These are phyloP conservation scores for Penicillium simplicissimum DNA, from an alignment of 495 filamentous ascomycete species.

Conservation along the genomic window DNA sequence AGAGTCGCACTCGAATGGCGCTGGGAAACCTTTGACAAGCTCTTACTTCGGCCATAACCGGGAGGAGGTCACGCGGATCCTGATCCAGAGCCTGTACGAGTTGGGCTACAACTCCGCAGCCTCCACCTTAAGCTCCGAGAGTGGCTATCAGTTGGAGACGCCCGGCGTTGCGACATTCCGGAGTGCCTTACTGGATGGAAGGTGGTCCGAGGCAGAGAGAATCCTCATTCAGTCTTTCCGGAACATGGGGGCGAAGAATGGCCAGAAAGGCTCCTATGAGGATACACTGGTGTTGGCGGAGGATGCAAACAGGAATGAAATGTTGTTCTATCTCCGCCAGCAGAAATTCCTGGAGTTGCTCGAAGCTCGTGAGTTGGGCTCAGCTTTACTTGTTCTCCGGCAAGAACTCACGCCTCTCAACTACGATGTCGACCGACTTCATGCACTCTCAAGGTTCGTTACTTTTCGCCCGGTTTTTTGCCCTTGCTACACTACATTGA, in stretches of 20 bases:
- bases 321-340: slow-evolving; percentile 80
- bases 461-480: background rate
- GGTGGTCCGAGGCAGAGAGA: slow-evolving; percentile 82
- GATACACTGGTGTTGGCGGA: slow-evolving; percentile 54
- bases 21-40: slow-evolving; percentile 36
- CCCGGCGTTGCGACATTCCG: slow-evolving; percentile 82
- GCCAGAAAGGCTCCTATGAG: slow-evolving; percentile 29
- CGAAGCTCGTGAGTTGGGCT: slow-evolving; percentile 68
- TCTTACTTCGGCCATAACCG: slow-evolving; percentile 80
- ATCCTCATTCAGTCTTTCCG: slow-evolving; percentile 64
- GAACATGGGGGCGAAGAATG: slow-evolving; percentile 12
- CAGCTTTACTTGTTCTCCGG: slow-evolving; percentile 78
- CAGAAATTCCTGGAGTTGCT: slow-evolving; percentile 96
- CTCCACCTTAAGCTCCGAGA: slow-evolving; percentile 70
- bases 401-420: slow-evolving; percentile 87
- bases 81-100: slow-evolving; percentile 88
- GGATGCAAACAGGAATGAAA: slow-evolving; percentile 57
- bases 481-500: background rate
- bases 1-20: slow-evolving; percentile 49
- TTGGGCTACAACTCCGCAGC: slow-evolving; percentile 83
- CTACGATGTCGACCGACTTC: slow-evolving; percentile 71
- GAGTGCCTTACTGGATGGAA: slow-evolving; percentile 74
- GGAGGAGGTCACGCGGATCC: slow-evolving; percentile 88
- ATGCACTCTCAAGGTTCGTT: slow-evolving; percentile 77
- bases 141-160: slow-evolving; percentile 86